A percentile compares a stretch with the other conserved stretches of the same genome.
These are phyloP conservation scores for Sporormia fimetaria DNA, from an alignment of 495 filamentous ascomycete species.

Conservation along the genomic window DNA sequence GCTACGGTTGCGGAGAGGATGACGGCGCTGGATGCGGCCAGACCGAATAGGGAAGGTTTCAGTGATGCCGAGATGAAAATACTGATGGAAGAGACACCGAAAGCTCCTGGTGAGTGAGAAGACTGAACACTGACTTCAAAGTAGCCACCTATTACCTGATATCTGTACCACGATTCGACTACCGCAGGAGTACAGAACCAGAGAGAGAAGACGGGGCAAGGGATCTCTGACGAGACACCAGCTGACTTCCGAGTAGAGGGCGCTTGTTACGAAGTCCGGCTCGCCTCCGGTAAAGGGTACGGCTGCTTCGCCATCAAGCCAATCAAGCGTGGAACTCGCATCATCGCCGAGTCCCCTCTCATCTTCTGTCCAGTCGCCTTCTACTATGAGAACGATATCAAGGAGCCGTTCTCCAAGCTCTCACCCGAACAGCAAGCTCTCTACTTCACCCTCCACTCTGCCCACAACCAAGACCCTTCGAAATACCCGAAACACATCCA, in stretches of 20 bases:
- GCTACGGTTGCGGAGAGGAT: conserved; percentile 1
- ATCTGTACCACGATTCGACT: not conserved
- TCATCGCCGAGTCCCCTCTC: conserved; percentile 55
- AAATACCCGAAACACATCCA: conserved; percentile 17
- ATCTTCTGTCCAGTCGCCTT: conserved; percentile 53
- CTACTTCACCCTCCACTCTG: conserved; percentile 24
- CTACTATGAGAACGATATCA: conserved; percentile 16
- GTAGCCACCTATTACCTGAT: not conserved
- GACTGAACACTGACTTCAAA: not conserved
- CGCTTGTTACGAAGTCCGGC: conserved; percentile 10
- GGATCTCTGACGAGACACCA: not conserved
- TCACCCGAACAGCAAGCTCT: conserved; percentile 11
- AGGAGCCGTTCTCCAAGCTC: conserved; percentile 19
- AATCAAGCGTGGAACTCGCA: conserved; percentile 35
- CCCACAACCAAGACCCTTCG: conserved; percentile 20
- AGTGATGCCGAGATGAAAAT: not conserved
- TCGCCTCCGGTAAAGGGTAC: conserved; percentile 25
- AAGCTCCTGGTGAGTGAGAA: conserved; percentile 5
- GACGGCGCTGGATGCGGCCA: not conserved
- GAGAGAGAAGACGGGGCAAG: not conserved
- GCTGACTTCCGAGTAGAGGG: conserved; percentile 9
- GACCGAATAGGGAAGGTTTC: not conserved
- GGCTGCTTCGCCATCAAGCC: conserved; percentile 28
- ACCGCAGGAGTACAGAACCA: not conserved
- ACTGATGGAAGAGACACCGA: not conserved